phyloP scores from a whole-genome alignment of 2,329 filamentous ascomycete species.

The Aspergillus brasiliensis region DNA sequence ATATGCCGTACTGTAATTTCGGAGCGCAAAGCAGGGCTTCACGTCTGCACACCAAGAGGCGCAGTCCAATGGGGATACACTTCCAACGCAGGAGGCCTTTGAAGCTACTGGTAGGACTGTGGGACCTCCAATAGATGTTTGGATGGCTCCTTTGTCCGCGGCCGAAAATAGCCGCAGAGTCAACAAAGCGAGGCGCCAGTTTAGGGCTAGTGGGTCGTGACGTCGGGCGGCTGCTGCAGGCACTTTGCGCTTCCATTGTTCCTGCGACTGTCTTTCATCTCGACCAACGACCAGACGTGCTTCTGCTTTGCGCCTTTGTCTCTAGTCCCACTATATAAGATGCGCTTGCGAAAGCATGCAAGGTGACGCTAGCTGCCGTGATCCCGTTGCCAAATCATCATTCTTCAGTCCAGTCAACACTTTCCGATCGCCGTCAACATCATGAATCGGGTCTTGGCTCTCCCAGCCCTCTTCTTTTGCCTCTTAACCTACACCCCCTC shows the following conservation, averaged over 20 bases:
- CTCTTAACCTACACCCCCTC: constrained; percentile 53
- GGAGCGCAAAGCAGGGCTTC: neutral
- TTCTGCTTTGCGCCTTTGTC: neutral
- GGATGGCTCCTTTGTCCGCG: neutral
- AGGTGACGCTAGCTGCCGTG: neutral
- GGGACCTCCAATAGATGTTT: neutral
- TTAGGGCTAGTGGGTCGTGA: constrained; percentile 2
- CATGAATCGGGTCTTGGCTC: constrained; percentile 48
- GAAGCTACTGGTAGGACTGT: neutral
- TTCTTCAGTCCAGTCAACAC: neutral
- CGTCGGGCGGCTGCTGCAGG: neutral
- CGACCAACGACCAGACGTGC: neutral
- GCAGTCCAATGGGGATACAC: neutral
- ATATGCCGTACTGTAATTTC: neutral
- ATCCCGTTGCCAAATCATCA: neutral
- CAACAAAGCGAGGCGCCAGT: neutral
- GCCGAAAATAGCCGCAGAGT: neutral
- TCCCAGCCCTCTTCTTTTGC: constrained; percentile 33
- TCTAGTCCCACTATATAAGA: neutral
- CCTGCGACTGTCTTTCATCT: neutral
- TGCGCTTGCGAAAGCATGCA: neutral
- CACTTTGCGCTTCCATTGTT: neutral
- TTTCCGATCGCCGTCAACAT: neutral
- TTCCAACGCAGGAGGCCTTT: neutral
- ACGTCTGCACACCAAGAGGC: neutral